Base-by-base conservation (phyloP, 768 basidiomycete genomes). In the Serendipita vermifera region DNA sequence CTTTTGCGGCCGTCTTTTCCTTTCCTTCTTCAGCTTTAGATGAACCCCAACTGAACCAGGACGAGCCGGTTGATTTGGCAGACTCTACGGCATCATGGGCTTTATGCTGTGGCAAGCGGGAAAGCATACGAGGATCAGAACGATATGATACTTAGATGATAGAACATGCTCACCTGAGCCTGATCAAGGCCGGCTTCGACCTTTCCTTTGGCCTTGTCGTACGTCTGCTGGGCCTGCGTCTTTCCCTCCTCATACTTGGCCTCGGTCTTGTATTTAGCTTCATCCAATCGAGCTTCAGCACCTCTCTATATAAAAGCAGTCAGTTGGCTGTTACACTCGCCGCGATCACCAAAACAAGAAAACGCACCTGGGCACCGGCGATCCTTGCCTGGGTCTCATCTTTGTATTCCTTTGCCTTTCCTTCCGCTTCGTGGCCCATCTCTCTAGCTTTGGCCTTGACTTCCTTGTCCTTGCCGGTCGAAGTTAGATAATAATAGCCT, bases 381-480 rank as follows among this genome's bases (percentile, higher is more conserved):
- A 20, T n/a, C 7, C 20, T 4, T 11, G 15, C 46, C 22, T 51
- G 22, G 7, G 7, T 29, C 6, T 51, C 46, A 7, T 51, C 15
- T 29, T 51, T 51, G 22, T 7, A 9, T 29, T 51, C 31, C 46
- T 51, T 29, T 4, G 22, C 46, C 46, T 51, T 51, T 17, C 22
- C 46, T 29, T 51, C 46, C n/a, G 46, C 46, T 7, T 15, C 4
- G 31, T 51, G 46, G 9, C 31, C 22, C 20, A 51, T 9, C 27
- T 51, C 46, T 51, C 31, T 51, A 9, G 46, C 46, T 51, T 51
- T 51, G 20, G 46, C 46, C 29, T 51, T 51, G 15, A 51, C 20
- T n/a, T 51, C 46, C 20, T 51, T 29, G 46, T 51, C 46, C 27
- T 51, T 51, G 46, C 46, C 46, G 20, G 46, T 51, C 9, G 22